Evolutionary conservation across 23 red algal species (phyloP), one percentile per base, ranked within the genome.

Genomic region (Cyanidioschyzon merolae): DNA sequence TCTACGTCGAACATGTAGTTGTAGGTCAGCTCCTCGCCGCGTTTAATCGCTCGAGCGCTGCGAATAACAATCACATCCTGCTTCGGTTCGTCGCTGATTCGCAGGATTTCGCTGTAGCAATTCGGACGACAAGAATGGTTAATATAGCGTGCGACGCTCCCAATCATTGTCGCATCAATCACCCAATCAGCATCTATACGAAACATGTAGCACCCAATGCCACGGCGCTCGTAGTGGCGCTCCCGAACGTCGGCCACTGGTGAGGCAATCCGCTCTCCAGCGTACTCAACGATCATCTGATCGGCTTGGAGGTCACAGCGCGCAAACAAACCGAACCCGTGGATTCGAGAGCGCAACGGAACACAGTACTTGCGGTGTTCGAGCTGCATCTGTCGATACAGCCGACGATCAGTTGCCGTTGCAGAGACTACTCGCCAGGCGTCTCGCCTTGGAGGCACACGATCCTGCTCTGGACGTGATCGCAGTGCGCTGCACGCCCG

Each of bases 141-240:
- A 75, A 96, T 90, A 75, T 88, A 96, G 40, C 92, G 83, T 21
- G 92, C 92, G 40, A 68, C 82, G 45, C 90, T 96, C 2, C 92
- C 92, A 37, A 76, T 81, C 54, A 87, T 38, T 24, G 92, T 96
- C 36, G 92, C 92, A 82, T 96, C 92, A 1, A 88, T 79, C 39
- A 96, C 84, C n/a, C 57, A 41, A 32, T 89, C 83, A 24, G 85
- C 79, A 76, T 82, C 77, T 17, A 90, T 71, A 38, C 89, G 80
- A 79, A 96, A 96, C 92, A 96, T 96, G 74, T 96, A 96, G 51
- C 88, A 90, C 7, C 92, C 92, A 50, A 96, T 90, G 1, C 82
- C 78, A 12, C 39, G 74, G 27, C 74, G 74, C 2, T 87, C 68
- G 68, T 96, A 96, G 36, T 84, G 35, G 27, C 50, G 76, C 76